Conservation (phyloP, 164 flowering plant species). For the Buxus sempervirens region DNA sequence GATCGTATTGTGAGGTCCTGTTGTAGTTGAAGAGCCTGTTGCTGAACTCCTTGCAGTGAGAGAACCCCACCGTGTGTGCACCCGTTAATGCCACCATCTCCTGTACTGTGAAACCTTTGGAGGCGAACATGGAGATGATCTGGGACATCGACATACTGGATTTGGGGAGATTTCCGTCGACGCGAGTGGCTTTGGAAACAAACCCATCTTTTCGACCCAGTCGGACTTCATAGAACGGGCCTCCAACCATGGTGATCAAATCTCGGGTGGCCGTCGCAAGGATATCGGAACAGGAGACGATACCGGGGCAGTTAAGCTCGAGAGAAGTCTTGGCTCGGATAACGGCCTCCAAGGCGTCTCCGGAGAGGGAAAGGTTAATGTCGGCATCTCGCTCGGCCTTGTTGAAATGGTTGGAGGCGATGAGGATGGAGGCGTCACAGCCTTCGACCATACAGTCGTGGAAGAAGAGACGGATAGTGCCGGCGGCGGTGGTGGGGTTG, state of each 20-base stretch:
- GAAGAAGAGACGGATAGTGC: conserved; percentile 6
- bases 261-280: conserved; percentile 55
- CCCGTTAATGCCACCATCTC: conserved; percentile 68
- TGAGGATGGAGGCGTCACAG: conserved; percentile 18
- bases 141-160: conserved; percentile 31
- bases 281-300: conserved; percentile 75
- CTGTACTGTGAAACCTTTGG: conserved; percentile 42
- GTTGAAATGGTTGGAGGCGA: conserved; percentile 4
- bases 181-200: conserved; percentile 33
- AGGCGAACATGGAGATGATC: conserved; percentile 34
- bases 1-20: conserved; percentile 29
- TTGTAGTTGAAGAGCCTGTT: conserved; percentile 41
- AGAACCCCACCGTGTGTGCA: conserved; percentile 74
- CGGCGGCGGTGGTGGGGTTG: conserved; percentile 9
- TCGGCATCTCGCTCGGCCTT: conserved; percentile 7
- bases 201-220: conserved; percentile 63
- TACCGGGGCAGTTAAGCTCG: conserved; percentile 66
- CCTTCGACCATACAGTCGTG: conserved; percentile 13
- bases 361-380: background rate
- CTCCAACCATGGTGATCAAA: conserved; percentile 64
- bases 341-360: background rate
- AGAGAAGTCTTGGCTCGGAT: conserved; percentile 48
- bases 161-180: conserved; percentile 30
- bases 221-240: conserved; percentile 50
- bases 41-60: conserved; percentile 71